Percentiles rank a stretch among this genome's conserved stretches.
These are phyloP conservation scores for Brassica carinata DNA, from an alignment of 345 rosid genomes.

Conservation along the genomic window DNA sequence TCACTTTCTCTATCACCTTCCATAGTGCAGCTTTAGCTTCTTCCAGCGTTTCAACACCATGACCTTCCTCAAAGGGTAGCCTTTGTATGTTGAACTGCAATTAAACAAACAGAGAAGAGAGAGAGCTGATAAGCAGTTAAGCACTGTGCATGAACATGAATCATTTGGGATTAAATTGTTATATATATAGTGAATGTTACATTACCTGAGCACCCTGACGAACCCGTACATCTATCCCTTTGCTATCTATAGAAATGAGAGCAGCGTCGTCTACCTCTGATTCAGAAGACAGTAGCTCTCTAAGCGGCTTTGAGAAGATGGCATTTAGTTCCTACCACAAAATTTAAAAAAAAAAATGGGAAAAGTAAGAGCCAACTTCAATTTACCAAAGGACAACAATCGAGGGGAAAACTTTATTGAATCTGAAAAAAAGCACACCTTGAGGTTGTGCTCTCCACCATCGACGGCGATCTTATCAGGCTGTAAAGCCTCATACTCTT, in stretches of 20 bases:
- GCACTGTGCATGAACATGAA: neutral
- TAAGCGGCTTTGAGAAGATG: constrained; percentile 80
- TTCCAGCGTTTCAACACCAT: constrained; percentile 74
- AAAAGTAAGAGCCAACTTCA: constrained; percentile 7
- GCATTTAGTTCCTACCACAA: constrained; percentile 72
- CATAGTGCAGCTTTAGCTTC: constrained; percentile 84
- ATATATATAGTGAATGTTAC: neutral
- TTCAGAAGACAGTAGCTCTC: constrained; percentile 62
- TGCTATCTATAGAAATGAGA: constrained; percentile 92
- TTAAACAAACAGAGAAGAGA: neutral
- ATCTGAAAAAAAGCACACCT: constrained; percentile 48
- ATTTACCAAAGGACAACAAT: neutral
- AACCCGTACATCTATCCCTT: constrained; percentile 85
- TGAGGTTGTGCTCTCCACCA: constrained; percentile 86
- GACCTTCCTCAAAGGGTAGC: constrained; percentile 80
- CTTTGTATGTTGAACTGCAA: constrained; percentile 86
- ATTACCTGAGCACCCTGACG: constrained; percentile 98
- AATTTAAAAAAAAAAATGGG: neutral
- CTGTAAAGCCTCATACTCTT: constrained; percentile 74
- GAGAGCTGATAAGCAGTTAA: constrained; percentile 16
- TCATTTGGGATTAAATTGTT: neutral
- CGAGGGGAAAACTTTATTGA: neutral
- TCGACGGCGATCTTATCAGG: constrained; percentile 96
- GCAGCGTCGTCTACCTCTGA: constrained; percentile 93
- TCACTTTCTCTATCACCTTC: constrained; percentile 70